Base-by-base conservation (phyloP, 441 rosid genomes). In the Melastoma candidum region DNA sequence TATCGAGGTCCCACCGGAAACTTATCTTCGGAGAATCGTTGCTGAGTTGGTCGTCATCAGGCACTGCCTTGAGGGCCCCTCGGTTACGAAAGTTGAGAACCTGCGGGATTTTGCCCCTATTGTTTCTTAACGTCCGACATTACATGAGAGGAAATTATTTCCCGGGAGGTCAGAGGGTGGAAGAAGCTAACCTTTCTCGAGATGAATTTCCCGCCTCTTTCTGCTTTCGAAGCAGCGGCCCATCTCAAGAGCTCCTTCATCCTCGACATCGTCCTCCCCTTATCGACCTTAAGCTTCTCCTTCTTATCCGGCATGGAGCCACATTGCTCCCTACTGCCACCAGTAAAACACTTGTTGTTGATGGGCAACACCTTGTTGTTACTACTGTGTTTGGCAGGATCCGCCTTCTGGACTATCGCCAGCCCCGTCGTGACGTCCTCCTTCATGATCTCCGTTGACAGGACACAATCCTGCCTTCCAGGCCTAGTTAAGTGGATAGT, bases 201-300 rank as follows among this genome's bases (percentile, higher is more conserved):
- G n/a, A 85, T 66, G 61, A 74, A 78, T 26, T 85, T 85, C 29
- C 58, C 77, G 36, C 73, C 84, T 63, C 76, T 88, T 9, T 77
- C 76, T 3, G 86, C 67, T 78, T 80, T 83, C 5, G 84, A 67
- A 44, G 85, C 74, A 1, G 84, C 83, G 39, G 84, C 90, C 93
- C 97, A 80, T 69, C 75, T 77, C 48, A 83, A 46, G 26, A 85
- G 74, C 69, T 81, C 88, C 71, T 83, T 85, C 87, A 85, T 82
- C 56, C 76, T 81, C 13, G 77, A 81, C 54, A 89, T 57, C 67
- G 78, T 58, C 68, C 67, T 83, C 8, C 61, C 66, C 54, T 73
- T 79, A 25, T 81, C 78, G 41, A 65, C 69, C 65, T 71, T 78
- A 3, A 50, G 12, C 53, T 66, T 83, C 5, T 72, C 74, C 63